Conservation (phyloP, 2,329 filamentous ascomycete genomes). For the Salinomyces thailandicus region DNA sequence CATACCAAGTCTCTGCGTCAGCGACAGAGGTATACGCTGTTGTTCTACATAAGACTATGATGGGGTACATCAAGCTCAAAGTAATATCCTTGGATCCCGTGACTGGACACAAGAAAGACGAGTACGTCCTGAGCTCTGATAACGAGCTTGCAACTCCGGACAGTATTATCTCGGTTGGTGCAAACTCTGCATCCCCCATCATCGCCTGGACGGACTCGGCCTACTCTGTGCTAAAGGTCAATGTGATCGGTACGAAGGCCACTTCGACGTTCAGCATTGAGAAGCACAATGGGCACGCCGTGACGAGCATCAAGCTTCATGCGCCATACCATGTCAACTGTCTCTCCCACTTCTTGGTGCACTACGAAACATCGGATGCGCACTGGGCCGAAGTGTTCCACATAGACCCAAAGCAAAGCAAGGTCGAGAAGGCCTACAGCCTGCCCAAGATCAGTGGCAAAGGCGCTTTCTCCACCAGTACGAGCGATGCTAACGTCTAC, state of each 20-base stretch:
- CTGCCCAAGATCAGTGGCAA: conserved; percentile 59
- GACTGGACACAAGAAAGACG: conserved; percentile 61
- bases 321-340: conserved; percentile 63
- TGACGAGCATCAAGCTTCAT: conserved; percentile 54
- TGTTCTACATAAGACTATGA: conserved; percentile 55
- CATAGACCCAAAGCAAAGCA: conserved; percentile 58
- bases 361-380: conserved; percentile 57
- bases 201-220: conserved; percentile 62
- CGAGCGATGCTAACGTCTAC: conserved; percentile 69
- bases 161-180: conserved; percentile 64
- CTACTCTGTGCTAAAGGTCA: conserved; percentile 55
- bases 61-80: conserved; percentile 64
- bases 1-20: conserved; percentile 65
- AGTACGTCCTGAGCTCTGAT: conserved; percentile 63
- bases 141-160: conserved; percentile 55
- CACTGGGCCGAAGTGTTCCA: conserved; percentile 84
- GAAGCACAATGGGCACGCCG: conserved; percentile 22
- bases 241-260: conserved; percentile 49
- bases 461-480: conserved; percentile 71
- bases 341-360: conserved; percentile 72
- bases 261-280: conserved; percentile 36
- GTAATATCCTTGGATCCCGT: conserved; percentile 62
- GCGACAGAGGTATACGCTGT: conserved; percentile 63
- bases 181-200: conserved; percentile 63
- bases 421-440: conserved; percentile 66